Conservation (phyloP, 352 stramenopile genomes). For the Globisporangium parvum region DNA sequence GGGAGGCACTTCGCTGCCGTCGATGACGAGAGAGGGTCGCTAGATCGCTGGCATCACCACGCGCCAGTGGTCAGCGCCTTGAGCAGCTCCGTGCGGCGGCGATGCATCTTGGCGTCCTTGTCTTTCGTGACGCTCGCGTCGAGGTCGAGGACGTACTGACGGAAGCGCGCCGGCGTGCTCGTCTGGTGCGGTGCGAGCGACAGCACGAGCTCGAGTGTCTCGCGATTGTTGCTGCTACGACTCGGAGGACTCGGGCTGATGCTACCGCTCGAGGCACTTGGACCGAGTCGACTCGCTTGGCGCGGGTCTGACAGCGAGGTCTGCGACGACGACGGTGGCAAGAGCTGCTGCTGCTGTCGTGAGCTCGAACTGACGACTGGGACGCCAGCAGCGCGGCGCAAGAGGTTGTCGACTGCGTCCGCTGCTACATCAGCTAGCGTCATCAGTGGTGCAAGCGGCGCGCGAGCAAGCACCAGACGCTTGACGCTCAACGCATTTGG, state of each 20-base stretch:
- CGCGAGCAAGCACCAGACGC: constrained; percentile 20
- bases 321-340: not conserved
- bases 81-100: constrained; percentile 39
- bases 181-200: constrained; percentile 12
- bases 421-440: not conserved
- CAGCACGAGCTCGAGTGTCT: constrained; percentile 3
- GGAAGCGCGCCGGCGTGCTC: constrained; percentile 16
- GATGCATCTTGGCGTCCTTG: constrained; percentile 29
- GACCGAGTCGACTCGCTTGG: constrained; percentile 2
- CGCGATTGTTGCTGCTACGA: not conserved
- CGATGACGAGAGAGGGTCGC: no score
- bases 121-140: constrained; percentile 13
- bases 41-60: constrained; percentile 17
- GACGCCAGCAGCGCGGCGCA: constrained; percentile 8
- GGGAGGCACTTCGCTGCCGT: no score
- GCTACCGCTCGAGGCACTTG: constrained; percentile 4
- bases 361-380: not conserved
- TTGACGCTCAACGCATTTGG: constrained; percentile 15
- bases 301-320: not conserved
- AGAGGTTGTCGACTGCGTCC: constrained; percentile 7
- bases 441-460: not conserved
- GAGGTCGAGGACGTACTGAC: constrained; percentile 20
- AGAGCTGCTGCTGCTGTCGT: not conserved
- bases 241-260: not conserved
- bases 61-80: constrained; percentile 26